phyloP scores from a whole-genome alignment of 306 rosid species.

The Biancaea sappan region DNA sequence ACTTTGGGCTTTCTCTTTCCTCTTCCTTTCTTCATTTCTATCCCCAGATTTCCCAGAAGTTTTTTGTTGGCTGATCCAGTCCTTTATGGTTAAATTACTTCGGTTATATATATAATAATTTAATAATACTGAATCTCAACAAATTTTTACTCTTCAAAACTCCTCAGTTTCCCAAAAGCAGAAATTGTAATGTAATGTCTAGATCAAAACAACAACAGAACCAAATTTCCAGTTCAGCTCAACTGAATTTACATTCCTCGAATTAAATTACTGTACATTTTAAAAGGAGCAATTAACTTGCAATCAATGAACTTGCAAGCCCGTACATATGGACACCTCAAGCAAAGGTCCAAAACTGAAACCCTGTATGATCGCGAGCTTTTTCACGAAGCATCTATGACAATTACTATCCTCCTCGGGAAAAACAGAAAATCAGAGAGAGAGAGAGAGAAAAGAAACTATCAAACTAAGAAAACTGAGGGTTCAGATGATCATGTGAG shows the following conservation, averaged over 20 bases:
- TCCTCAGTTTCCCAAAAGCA: too few relatives aligned
- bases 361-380: slow-evolving; percentile 26
- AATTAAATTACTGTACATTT: background rate
- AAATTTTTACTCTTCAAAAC: too few relatives aligned
- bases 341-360: slow-evolving; percentile 3
- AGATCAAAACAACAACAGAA: background rate
- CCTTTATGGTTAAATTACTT: too few relatives aligned
- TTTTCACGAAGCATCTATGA: background rate
- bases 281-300: too few relatives aligned
- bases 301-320: slow-evolving; percentile 30
- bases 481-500: slow-evolving; percentile 49
- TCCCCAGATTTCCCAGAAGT: too few relatives aligned
- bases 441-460: background rate
- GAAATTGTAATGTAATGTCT: too few relatives aligned
- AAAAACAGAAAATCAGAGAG: background rate
- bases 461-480: slow-evolving; percentile 19
- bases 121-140: too few relatives aligned
- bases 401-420: too few relatives aligned
- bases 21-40: background rate
- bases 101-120: too few relatives aligned
- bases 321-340: slow-evolving; percentile 11
- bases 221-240: slow-evolving; percentile 54
- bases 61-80: too few relatives aligned
- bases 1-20: background rate
- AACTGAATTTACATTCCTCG: slow-evolving; percentile 42